Percentiles rank a stretch among this genome's conserved stretches.
Conservation (phyloP, 768 basidiomycete genomes). For the Psilocybe cubensis region DNA sequence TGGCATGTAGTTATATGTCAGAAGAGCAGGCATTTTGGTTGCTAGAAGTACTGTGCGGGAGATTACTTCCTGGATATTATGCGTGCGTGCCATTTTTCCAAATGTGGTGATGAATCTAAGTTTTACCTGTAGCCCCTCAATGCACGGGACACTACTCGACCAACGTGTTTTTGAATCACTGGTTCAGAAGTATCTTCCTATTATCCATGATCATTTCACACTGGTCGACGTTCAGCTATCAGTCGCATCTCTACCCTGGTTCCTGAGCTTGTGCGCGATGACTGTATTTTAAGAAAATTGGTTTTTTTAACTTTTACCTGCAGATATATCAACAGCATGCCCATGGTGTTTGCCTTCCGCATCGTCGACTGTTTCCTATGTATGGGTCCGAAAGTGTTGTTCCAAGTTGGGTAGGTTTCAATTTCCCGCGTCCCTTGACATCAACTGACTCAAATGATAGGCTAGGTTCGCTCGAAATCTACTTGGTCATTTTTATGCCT, state of each 20-base stretch:
- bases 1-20: constrained; percentile 85
- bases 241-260: constrained; percentile 97
- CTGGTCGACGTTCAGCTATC: constrained; percentile 94
- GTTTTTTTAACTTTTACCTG: not conserved
- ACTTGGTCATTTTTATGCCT: constrained; percentile 1
- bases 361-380: constrained; percentile 98
- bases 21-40: constrained; percentile 99
- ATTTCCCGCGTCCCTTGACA: not conserved
- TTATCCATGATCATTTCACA: constrained; percentile 93
- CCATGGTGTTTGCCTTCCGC: constrained; percentile 96
- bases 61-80: constrained; percentile 96
- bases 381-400: constrained; percentile 98
- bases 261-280: constrained; percentile 85
- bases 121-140: constrained; percentile 73
- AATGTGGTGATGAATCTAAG: not conserved
- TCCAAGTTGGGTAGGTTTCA: constrained; percentile 89
- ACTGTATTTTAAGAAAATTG: not conserved
- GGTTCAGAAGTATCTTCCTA: constrained; percentile 85
- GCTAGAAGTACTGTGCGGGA: constrained; percentile 91
- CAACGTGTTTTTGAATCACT: constrained; percentile 97
- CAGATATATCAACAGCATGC: constrained; percentile 92
- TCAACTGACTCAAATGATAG: constrained; percentile 33
- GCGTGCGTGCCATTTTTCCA: constrained; percentile 54
- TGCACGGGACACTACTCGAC: constrained; percentile 99
- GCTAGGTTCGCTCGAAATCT: constrained; percentile 49